phyloP scores from a whole-genome alignment of 371 early-diverging fungal species.

The Globomyces sp. region DNA sequence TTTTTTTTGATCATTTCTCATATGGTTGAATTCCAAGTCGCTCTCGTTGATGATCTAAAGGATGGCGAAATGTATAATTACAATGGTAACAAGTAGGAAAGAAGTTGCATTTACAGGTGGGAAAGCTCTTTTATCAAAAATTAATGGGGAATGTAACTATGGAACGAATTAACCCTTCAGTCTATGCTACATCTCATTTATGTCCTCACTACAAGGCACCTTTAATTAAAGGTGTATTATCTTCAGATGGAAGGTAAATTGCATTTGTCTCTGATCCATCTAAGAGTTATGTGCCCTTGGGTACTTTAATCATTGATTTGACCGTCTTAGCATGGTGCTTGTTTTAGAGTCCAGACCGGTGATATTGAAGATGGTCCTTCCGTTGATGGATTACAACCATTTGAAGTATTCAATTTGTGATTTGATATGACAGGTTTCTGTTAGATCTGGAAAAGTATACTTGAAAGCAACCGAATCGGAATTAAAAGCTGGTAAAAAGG shows the following conservation, averaged over 20 bases:
- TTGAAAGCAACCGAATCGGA: constrained; percentile 34
- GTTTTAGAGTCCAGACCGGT: constrained; percentile 52
- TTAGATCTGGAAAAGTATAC: constrained; percentile 44
- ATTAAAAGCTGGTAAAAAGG: constrained; percentile 35
- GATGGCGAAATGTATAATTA: constrained; percentile 21
- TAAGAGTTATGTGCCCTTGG: constrained; percentile 48
- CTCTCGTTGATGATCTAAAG: constrained; percentile 20
- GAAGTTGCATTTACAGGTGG: constrained; percentile 28
- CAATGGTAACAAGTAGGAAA: constrained; percentile 20
- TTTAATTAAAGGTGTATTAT: constrained; percentile 25
- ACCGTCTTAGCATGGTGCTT: constrained; percentile 46
- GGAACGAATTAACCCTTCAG: background rate
- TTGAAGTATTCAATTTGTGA: constrained; percentile 13
- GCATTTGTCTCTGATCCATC: too few relatives aligned
- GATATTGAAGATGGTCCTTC: constrained; percentile 62
- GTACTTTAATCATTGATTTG: background rate
- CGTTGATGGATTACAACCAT: constrained; percentile 46
- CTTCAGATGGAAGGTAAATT: constrained; percentile 19
- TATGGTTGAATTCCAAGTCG: constrained; percentile 21
- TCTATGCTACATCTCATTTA: constrained; percentile 30
- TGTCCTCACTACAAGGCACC: constrained; percentile 39
- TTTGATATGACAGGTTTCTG: constrained; percentile 18
- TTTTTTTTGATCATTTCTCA: background rate
- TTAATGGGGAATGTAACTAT: constrained; percentile 24
- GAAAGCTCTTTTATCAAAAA: constrained; percentile 32